A percentile compares a stretch with the other conserved stretches of the same genome.
These are phyloP conservation scores for Actinomortierella wolfii DNA, from an alignment of 371 early-diverging fungal species.

Conservation along the genomic window DNA sequence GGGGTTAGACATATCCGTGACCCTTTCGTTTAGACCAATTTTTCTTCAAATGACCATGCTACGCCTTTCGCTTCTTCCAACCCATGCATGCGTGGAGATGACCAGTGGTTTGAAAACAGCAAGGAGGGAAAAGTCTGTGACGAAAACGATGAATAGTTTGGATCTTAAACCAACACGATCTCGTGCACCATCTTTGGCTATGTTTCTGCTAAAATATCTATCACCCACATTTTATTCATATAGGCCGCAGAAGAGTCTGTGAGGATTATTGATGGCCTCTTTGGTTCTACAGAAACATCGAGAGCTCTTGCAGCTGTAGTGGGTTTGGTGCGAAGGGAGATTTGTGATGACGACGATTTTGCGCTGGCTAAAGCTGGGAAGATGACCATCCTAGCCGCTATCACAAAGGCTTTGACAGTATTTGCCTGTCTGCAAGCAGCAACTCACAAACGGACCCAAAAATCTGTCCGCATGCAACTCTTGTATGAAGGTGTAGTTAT, in stretches of 20 bases:
- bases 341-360: slow-evolving; percentile 72
- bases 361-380: slow-evolving; percentile 67
- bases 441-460: slow-evolving; percentile 64
- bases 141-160: no score
- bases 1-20: no score
- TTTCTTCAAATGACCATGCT: no score
- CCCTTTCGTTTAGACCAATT: no score
- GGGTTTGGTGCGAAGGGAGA: slow-evolving; percentile 76
- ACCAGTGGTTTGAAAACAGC: no score
- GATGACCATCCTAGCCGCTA: slow-evolving; percentile 69
- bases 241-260: slow-evolving; percentile 89
- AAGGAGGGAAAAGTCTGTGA: no score
- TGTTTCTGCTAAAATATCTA: no score
- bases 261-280: slow-evolving; percentile 87
- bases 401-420: slow-evolving; percentile 83
- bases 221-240: slow-evolving; percentile 8
- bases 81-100: no score
- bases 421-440: slow-evolving; percentile 86
- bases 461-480: slow-evolving; percentile 51
- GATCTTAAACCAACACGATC: no score
- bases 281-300: slow-evolving; percentile 91
- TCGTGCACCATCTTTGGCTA: no score
- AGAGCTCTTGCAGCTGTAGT: slow-evolving; percentile 85
- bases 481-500: slow-evolving; percentile 61
- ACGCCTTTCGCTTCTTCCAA: no score